Evolutionary conservation across 1,139 yeast species (phyloP).

Genomic region (Eremothecium coryli): DNA sequence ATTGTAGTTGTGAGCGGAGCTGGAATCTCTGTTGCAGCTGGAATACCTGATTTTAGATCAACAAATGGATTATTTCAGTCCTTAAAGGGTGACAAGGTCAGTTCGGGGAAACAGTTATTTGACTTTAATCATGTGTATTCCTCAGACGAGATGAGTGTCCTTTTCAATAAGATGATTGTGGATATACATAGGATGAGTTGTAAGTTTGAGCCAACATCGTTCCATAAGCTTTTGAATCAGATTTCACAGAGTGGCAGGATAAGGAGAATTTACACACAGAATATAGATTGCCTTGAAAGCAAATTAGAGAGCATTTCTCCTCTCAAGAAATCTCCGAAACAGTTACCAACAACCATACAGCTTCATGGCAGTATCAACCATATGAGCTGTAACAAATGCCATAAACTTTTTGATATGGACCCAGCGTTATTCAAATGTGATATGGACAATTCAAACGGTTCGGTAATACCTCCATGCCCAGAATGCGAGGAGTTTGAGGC

Average conservation of each 20-base stretch:
- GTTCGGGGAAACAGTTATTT: conserved; percentile 70
- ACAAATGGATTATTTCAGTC: conserved; percentile 65
- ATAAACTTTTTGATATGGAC: conserved; percentile 37
- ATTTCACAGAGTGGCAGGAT: conserved; percentile 56
- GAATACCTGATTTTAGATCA: conserved; percentile 84
- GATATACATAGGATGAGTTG: conserved; percentile 50
- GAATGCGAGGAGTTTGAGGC: conserved; percentile 47
- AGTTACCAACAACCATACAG: conserved; percentile 52
- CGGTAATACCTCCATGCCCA: conserved; percentile 43
- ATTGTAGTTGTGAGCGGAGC: conserved; percentile 70
- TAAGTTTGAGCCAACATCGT: conserved; percentile 58
- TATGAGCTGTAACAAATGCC: conserved; percentile 70
- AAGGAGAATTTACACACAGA: conserved; percentile 67
- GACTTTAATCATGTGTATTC: conserved; percentile 67
- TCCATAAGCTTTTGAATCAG: conserved; percentile 54
- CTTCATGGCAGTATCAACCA: conserved; percentile 70
- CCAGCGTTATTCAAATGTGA: conserved; percentile 33
- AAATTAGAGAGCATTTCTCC: conserved; percentile 41
- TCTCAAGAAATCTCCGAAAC: conserved; percentile 34
- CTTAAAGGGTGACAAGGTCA: conserved; percentile 41
- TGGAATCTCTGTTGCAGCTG: conserved; percentile 82
- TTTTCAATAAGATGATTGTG: conserved; percentile 67
- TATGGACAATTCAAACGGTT: conserved; percentile 12
- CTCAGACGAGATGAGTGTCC: conserved; percentile 46
- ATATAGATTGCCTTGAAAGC: conserved; percentile 42